Conservation (phyloP, 2,329 filamentous ascomycete species). For the Colletotrichum theobromicola region DNA sequence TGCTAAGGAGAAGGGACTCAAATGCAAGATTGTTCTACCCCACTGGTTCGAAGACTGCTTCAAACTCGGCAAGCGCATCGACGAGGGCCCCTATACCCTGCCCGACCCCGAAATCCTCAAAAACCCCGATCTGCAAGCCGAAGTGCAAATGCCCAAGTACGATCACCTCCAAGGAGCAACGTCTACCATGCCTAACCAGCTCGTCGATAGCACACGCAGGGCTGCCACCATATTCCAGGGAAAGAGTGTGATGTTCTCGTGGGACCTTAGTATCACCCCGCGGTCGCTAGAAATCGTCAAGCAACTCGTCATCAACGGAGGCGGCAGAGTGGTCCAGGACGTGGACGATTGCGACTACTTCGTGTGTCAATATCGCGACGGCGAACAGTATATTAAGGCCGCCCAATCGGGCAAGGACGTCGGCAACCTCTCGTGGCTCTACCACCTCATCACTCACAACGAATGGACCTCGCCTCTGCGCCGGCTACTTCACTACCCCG, state of each 20-base stretch:
- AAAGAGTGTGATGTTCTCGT: constrained; percentile 78
- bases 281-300: constrained; percentile 72
- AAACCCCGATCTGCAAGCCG: constrained; percentile 59
- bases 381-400: constrained; percentile 77
- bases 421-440: constrained; percentile 93
- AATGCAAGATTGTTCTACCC: constrained; percentile 85
- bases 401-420: constrained; percentile 81
- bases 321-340: constrained; percentile 69
- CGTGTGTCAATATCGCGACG: constrained; percentile 86
- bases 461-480: constrained; percentile 85
- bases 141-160: constrained; percentile 61
- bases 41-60: constrained; percentile 99
- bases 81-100: constrained; percentile 83
- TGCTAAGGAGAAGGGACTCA: constrained; percentile 68
- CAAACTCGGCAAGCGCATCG: constrained; percentile 88
- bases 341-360: constrained; percentile 80
- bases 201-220: constrained; percentile 47
- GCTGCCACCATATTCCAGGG: constrained; percentile 77
- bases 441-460: constrained; percentile 87
- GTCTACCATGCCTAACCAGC: constrained; percentile 49
- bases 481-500: constrained; percentile 87
- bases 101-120: constrained; percentile 86
- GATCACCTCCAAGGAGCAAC: constrained; percentile 72
- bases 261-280: constrained; percentile 73
- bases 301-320: constrained; percentile 73